phyloP scores from a whole-genome alignment of 2,329 filamentous ascomycete genomes.

The Hypoxylon sp. region DNA sequence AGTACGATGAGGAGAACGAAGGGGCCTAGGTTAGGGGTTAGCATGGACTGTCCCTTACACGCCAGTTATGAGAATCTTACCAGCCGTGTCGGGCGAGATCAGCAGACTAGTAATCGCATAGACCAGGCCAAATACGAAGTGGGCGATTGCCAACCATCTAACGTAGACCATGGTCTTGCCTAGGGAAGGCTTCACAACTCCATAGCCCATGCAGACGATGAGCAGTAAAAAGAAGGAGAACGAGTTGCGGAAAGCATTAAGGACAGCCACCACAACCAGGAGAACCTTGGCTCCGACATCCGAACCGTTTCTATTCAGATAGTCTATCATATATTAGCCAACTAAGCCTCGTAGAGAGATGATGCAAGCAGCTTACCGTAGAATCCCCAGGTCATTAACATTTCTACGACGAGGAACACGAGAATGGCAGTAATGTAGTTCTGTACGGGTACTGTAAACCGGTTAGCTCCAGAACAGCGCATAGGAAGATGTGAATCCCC shows the following conservation, averaged over 20 bases:
- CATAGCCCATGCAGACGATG: slow-evolving; percentile 99
- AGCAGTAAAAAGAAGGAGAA: slow-evolving; percentile 98
- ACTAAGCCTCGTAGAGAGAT: neutral
- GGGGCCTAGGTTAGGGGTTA: slow-evolving; percentile 64
- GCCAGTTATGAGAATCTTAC: slow-evolving; percentile 49
- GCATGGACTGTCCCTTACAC: neutral
- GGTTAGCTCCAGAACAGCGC: slow-evolving; percentile 44
- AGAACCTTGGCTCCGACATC: slow-evolving; percentile 84
- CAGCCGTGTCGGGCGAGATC: slow-evolving; percentile 85
- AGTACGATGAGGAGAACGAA: slow-evolving; percentile 93
- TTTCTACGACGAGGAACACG: slow-evolving; percentile 91
- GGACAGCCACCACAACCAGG: slow-evolving; percentile 87
- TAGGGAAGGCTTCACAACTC: slow-evolving; percentile 92
- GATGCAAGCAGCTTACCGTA: slow-evolving; percentile 67
- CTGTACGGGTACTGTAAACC: slow-evolving; percentile 79
- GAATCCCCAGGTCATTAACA: slow-evolving; percentile 98
- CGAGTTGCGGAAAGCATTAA: slow-evolving; percentile 94
- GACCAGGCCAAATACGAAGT: slow-evolving; percentile 94
- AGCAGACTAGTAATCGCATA: slow-evolving; percentile 91
- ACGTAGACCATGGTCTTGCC: slow-evolving; percentile 95
- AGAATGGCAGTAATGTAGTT: slow-evolving; percentile 99
- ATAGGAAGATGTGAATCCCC: slow-evolving; percentile 39
- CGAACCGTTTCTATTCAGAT: slow-evolving; percentile 87
- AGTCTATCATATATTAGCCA: slow-evolving; percentile 68
- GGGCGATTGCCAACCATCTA: slow-evolving; percentile 85